phyloP scores from a whole-genome alignment of 192 early-diverging fungal species.

The Backusella tarrabulga region DNA sequence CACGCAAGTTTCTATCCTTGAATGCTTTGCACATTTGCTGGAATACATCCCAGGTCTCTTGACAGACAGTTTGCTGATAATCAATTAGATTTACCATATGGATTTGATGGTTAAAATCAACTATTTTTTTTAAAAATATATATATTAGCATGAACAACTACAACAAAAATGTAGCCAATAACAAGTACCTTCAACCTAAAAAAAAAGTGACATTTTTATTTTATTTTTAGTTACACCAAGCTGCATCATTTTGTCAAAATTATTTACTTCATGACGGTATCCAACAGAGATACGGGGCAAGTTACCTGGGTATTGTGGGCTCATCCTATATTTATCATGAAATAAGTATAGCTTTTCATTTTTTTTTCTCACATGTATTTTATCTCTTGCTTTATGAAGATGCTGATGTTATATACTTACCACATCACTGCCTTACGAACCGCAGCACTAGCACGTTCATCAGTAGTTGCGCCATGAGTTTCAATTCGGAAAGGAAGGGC shows the following conservation, averaged over 20 bases:
- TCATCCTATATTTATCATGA: constrained; percentile 41
- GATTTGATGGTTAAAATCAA: constrained; percentile 74
- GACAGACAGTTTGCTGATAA: constrained; percentile 62
- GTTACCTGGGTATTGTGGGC: constrained; percentile 68
- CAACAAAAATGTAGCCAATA: background rate
- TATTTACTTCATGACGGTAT: constrained; percentile 55
- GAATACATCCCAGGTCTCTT: constrained; percentile 68
- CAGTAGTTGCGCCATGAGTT: constrained; percentile 58
- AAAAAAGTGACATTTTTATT: background rate
- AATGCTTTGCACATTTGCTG: constrained; percentile 52
- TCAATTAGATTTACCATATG: constrained; percentile 62
- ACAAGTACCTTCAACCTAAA: constrained; percentile 37
- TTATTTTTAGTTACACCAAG: background rate
- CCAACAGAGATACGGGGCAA: constrained; percentile 71
- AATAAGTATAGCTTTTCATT: background rate
- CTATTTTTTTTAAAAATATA: constrained; percentile 20
- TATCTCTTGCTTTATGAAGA: background rate
- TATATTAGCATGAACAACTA: background rate
- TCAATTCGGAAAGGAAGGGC: constrained; percentile 68
- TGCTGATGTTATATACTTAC: constrained; percentile 15
- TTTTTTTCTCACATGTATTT: background rate
- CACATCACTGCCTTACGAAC: constrained; percentile 71
- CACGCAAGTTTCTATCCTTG: constrained; percentile 55
- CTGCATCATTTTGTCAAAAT: background rate
- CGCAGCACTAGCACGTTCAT: constrained; percentile 71